A percentile compares a stretch with the other conserved stretches of the same genome.
Evolutionary conservation across 2,329 filamentous ascomycete species (phyloP).

Genomic region (Aschersonia sp.): DNA sequence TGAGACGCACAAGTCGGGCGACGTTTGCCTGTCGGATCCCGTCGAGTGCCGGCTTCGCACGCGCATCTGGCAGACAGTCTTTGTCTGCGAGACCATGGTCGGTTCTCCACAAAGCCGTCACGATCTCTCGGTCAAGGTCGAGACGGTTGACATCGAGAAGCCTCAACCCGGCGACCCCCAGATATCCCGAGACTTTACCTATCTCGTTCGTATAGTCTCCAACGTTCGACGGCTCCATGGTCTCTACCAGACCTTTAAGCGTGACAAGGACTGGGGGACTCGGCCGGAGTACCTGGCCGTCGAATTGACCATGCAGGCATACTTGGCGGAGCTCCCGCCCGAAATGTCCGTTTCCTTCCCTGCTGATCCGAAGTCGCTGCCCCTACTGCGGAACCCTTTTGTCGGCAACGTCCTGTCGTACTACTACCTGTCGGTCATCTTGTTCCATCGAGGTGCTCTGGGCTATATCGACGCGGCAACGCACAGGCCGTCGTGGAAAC

Average conservation of each 20-base stretch:
- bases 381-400: conserved; percentile 76
- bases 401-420: conserved; percentile 82
- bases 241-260: conserved; percentile 59
- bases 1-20: conserved; percentile 59
- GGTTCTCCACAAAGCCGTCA: conserved; percentile 72
- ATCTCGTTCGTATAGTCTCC: conserved; percentile 61
- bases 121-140: not conserved
- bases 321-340: conserved; percentile 60
- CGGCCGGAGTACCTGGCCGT: conserved; percentile 71
- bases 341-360: conserved; percentile 70
- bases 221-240: conserved; percentile 66
- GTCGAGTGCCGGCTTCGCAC: conserved; percentile 74
- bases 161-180: not conserved
- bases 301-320: conserved; percentile 61
- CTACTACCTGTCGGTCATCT: conserved; percentile 70
- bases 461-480: conserved; percentile 59
- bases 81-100: conserved; percentile 82
- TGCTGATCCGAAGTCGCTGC: conserved; percentile 55
- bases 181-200: conserved; percentile 17
- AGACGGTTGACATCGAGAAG: not conserved
- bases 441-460: conserved; percentile 77
- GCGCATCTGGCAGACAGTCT: conserved; percentile 78
- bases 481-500: conserved; percentile 65
- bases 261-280: conserved; percentile 71
- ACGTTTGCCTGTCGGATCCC: conserved; percentile 50